phyloP scores from a whole-genome alignment of 1,284 basidiomycete genomes.

The Irpex sp. region DNA sequence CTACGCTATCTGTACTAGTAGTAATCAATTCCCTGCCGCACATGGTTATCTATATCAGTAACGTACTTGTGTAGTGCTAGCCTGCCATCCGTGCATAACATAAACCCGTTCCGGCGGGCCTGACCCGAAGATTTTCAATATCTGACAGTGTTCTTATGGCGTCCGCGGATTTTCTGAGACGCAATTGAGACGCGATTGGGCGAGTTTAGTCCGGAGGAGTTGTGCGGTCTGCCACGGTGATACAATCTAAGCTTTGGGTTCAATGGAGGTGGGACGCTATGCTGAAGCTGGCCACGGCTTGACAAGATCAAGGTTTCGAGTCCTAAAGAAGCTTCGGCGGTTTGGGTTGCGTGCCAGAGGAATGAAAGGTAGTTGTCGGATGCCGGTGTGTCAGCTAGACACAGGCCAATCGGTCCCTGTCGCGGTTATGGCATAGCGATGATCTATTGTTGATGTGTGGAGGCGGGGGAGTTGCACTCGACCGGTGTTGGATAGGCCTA shows the following conservation, averaged over 20 bases:
- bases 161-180: not conserved
- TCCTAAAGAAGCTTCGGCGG: not conserved
- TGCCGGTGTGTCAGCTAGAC: not conserved
- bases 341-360: not conserved
- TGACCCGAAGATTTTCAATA: not conserved
- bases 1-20: not conserved
- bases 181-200: not conserved
- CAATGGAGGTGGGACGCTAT: not conserved
- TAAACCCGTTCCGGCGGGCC: not conserved
- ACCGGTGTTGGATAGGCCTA: not conserved
- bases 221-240: not conserved
- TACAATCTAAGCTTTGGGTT: not conserved
- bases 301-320: not conserved
- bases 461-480: not conserved
- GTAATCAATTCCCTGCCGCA: not conserved
- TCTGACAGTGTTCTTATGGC: not conserved
- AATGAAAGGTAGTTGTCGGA: not conserved
- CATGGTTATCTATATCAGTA: not conserved
- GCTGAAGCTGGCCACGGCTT: not conserved
- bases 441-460: not conserved
- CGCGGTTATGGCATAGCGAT: not conserved
- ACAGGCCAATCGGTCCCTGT: not conserved
- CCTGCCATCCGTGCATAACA: not conserved
- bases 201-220: not conserved
- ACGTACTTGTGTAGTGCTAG: not conserved